Evolutionary conservation across 805 yeast genomes (phyloP).

Genomic region (Kodamaea lidongshanica): DNA sequence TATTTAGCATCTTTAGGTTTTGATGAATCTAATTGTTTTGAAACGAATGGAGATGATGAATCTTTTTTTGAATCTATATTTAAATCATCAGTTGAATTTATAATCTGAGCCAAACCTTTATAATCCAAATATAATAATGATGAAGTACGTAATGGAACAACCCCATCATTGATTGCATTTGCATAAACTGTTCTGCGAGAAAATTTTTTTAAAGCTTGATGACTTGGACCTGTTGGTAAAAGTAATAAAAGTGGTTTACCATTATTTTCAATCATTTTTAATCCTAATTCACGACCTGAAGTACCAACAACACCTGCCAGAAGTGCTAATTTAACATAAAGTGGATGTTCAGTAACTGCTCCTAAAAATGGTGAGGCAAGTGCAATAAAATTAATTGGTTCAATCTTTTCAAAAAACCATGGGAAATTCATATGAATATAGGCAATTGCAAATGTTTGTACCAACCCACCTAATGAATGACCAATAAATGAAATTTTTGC

Average conservation of each 20-base stretch:
- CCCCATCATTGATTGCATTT: conserved; percentile 87
- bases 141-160: conserved; percentile 89
- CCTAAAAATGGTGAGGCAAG: conserved; percentile 90
- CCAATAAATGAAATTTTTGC: conserved; percentile 77
- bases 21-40: conserved; percentile 4
- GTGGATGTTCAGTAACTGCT: conserved; percentile 80
- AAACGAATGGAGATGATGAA: too few species aligned
- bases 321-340: conserved; percentile 74
- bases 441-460: conserved; percentile 86
- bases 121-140: conserved; percentile 83
- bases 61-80: too few species aligned
- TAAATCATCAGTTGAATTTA: conserved; percentile 8
- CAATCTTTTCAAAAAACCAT: conserved; percentile 55
- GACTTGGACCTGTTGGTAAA: conserved; percentile 72
- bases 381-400: conserved; percentile 74
- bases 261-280: conserved; percentile 41
- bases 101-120: conserved; percentile 43
- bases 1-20: conserved; percentile 12
- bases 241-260: conserved; percentile 64
- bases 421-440: conserved; percentile 67
- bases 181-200: conserved; percentile 77
- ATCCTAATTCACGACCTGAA: conserved; percentile 86
- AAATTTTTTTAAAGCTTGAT: conserved; percentile 56
- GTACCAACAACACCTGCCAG: conserved; percentile 87
- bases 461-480: conserved; percentile 90